Conservation (phyloP, 2,329 filamentous ascomycete genomes). For the Diaporthe nobilis region DNA sequence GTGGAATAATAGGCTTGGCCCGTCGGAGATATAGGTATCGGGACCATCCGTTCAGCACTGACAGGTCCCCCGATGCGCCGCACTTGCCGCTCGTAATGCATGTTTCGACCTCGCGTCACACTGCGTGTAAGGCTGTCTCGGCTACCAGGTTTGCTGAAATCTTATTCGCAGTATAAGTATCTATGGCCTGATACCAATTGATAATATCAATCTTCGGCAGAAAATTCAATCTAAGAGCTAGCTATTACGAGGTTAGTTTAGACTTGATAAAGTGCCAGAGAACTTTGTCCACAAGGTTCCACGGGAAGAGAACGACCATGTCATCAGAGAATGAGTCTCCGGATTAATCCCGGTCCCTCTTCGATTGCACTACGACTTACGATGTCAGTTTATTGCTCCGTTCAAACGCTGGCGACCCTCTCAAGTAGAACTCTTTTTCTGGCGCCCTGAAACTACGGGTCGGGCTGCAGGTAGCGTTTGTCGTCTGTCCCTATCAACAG, state of each 20-base stretch:
- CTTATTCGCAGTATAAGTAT: background rate
- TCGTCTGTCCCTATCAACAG: background rate
- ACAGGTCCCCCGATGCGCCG: constrained; percentile 3
- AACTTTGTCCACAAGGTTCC: background rate
- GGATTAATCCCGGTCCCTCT: background rate
- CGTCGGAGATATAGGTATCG: background rate
- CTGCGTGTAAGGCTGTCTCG: constrained; percentile 1
- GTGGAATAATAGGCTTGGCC: background rate
- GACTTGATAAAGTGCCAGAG: background rate
- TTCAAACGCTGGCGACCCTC: background rate
- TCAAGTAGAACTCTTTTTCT: background rate
- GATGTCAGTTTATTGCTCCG: background rate
- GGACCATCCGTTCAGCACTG: constrained; percentile 6
- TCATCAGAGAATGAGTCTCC: background rate
- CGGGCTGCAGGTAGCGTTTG: background rate
- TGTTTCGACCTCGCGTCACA: background rate
- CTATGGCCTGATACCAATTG: background rate
- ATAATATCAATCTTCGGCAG: background rate
- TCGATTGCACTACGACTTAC: background rate
- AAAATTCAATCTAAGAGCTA: background rate
- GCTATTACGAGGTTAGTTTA: background rate
- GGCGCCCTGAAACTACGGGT: too few species aligned
- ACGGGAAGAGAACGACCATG: background rate
- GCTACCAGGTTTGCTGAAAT: background rate
- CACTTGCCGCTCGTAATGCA: background rate